Percentiles rank a stretch among this genome's conserved stretches.
phyloP scores from a whole-genome alignment of 2,329 filamentous ascomycete genomes.

The Colletotrichum salicis region DNA sequence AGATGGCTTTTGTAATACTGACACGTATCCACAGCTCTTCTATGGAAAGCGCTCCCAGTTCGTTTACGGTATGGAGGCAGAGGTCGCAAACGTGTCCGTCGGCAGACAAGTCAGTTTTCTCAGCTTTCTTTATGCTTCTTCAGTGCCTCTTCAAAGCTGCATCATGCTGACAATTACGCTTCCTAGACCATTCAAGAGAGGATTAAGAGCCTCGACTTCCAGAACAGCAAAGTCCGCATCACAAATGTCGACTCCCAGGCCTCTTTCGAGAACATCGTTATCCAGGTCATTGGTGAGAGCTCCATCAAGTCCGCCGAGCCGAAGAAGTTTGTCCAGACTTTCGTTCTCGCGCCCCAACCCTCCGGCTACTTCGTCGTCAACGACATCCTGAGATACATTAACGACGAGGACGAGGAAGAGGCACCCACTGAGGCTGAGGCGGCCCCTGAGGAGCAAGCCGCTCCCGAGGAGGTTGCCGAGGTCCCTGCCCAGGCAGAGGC shows the following conservation, averaged over 20 bases:
- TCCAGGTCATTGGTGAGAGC: conserved; percentile 97
- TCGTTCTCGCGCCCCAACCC: conserved; percentile 94
- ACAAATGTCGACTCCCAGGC: conserved; percentile 97
- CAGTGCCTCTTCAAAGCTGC: conserved; percentile 12
- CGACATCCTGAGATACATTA: conserved; percentile 95
- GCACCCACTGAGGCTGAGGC: conserved; percentile 55
- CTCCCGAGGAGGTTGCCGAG: conserved; percentile 59
- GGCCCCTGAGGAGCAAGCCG: conserved; percentile 47
- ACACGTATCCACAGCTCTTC: conserved; percentile 71
- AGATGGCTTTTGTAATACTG: not conserved
- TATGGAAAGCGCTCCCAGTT: conserved; percentile 97
- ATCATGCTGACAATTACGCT: conserved; percentile 6
- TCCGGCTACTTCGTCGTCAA: conserved; percentile 99
- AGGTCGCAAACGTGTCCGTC: conserved; percentile 85
- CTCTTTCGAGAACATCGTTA: conserved; percentile 92
- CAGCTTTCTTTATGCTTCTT: conserved; percentile 29
- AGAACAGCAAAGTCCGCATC: conserved; percentile 98
- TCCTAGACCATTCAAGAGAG: conserved; percentile 88
- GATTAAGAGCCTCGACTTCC: conserved; percentile 92
- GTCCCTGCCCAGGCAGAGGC: conserved; percentile 47
- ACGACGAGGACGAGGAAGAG: conserved; percentile 83
- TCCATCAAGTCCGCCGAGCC: conserved; percentile 92
- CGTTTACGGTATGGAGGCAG: conserved; percentile 90
- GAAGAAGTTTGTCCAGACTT: conserved; percentile 97
- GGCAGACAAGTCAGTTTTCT: conserved; percentile 79